Conservation (phyloP, 2,329 filamentous ascomycete species). For the Fusarium circinatum region DNA sequence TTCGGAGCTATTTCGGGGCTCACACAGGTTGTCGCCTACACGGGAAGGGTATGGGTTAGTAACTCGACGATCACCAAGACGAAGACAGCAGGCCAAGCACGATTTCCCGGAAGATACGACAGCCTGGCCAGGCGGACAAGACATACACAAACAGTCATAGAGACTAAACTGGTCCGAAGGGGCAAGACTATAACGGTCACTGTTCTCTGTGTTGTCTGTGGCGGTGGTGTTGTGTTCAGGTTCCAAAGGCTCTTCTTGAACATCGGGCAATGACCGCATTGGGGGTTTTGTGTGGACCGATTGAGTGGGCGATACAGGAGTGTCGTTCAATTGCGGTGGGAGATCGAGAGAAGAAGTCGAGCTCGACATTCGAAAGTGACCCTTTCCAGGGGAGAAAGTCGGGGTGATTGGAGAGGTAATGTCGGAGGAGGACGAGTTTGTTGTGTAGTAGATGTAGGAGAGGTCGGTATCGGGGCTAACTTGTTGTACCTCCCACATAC, state of each 20-base stretch:
- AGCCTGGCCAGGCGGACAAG: slow-evolving; percentile 14
- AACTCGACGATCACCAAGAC: slow-evolving; percentile 14
- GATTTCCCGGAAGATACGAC: background rate
- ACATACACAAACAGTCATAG: slow-evolving; percentile 81
- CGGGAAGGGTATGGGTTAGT: slow-evolving; percentile 24
- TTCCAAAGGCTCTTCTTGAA: slow-evolving; percentile 84
- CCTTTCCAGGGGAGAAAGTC: slow-evolving; percentile 70
- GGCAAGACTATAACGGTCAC: slow-evolving; percentile 61
- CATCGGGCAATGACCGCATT: slow-evolving; percentile 79
- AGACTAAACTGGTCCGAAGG: slow-evolving; percentile 54
- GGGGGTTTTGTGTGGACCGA: slow-evolving; percentile 59
- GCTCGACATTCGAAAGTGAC: slow-evolving; percentile 74
- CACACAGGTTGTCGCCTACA: slow-evolving; percentile 70
- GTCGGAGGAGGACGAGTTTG: slow-evolving; percentile 71
- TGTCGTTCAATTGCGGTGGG: slow-evolving; percentile 57
- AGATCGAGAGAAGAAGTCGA: slow-evolving; percentile 82
- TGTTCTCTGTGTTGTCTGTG: slow-evolving; percentile 30
- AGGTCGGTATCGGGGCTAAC: slow-evolving; percentile 49
- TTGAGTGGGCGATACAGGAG: slow-evolving; percentile 63
- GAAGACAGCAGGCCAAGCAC: slow-evolving; percentile 6
- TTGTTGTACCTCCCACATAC: slow-evolving; percentile 52
- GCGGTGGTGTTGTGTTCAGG: slow-evolving; percentile 60
- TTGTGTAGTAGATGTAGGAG: slow-evolving; percentile 56
- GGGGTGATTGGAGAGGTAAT: slow-evolving; percentile 76
- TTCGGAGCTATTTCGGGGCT: slow-evolving; percentile 62